These are phyloP conservation scores for Eutrema japonicum DNA, from an alignment of 345 rosid genomes.

Conservation along the genomic window DNA sequence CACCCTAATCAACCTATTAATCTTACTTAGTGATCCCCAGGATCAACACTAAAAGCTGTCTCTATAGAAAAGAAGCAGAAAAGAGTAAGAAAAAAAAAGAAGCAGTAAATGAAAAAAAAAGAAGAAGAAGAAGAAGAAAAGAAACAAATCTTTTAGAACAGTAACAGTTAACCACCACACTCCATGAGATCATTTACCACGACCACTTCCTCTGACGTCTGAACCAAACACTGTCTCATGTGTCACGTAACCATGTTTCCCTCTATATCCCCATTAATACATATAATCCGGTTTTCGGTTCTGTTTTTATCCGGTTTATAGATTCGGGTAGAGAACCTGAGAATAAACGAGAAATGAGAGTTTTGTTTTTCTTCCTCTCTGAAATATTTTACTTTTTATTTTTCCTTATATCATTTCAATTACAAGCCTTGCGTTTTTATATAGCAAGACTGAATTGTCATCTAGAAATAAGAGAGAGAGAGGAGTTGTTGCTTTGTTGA, in stretches of 20 bases:
- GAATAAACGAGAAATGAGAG: too few species aligned
- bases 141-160: slow-evolving; percentile 1
- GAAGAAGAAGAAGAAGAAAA: not conserved
- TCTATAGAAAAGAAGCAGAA: slow-evolving; percentile 25
- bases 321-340: not conserved
- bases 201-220: slow-evolving; percentile 39
- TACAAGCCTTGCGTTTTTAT: too few species aligned
- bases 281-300: not conserved
- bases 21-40: too few species aligned
- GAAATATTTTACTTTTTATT: too few species aligned
- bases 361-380: too few species aligned
- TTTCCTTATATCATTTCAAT: too few species aligned
- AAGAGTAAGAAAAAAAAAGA: slow-evolving; percentile 31
- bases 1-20: too few species aligned
- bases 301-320: not conserved
- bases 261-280: slow-evolving; percentile 14
- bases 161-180: slow-evolving; percentile 47
- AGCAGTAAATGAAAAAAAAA: slow-evolving; percentile 32
- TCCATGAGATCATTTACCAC: slow-evolving; percentile 45
- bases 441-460: too few species aligned
- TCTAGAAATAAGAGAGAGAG: too few species aligned
- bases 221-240: slow-evolving; percentile 20
- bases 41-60: too few species aligned
- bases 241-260: slow-evolving; percentile 18
- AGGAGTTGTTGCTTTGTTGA: too few species aligned